These are phyloP conservation scores for Albizia julibrissin DNA, from an alignment of 306 rosid genomes.

Conservation along the genomic window DNA sequence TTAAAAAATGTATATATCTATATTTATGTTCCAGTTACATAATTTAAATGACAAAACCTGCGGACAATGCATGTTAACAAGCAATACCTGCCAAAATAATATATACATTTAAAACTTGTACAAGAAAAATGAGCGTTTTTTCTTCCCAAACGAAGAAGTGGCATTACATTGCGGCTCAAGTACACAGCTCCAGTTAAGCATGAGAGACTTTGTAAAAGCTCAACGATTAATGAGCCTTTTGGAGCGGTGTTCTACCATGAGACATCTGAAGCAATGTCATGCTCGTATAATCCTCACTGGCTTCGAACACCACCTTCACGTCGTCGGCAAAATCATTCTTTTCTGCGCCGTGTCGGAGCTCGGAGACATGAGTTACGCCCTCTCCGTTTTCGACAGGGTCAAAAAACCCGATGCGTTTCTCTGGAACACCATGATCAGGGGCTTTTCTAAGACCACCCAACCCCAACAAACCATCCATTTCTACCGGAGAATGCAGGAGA, in stretches of 20 bases:
- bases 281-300: conserved; percentile 50
- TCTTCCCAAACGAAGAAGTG: not conserved
- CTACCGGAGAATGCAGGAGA: conserved; percentile 51
- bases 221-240: conserved; percentile 51
- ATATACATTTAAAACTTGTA: not conserved
- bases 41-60: not conserved
- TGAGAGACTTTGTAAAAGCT: conserved; percentile 33
- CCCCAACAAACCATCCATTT: conserved; percentile 50
- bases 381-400: conserved; percentile 47
- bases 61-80: no score
- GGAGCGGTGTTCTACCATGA: conserved; percentile 54
- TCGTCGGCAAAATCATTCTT: conserved; percentile 58
- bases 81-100: no score
- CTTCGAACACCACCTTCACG: conserved; percentile 48
- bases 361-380: conserved; percentile 59
- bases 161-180: no score
- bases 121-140: not conserved
- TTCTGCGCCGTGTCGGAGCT: conserved; percentile 48
- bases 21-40: no score
- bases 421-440: conserved; percentile 80
- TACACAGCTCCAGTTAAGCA: not conserved
- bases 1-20: no score
- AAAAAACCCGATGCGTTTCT: conserved; percentile 64
- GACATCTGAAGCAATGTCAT: conserved; percentile 55
- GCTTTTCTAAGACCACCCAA: conserved; percentile 49